Conservation (phyloP, 202 grass and related monocot species). For the Carex arenaria region DNA sequence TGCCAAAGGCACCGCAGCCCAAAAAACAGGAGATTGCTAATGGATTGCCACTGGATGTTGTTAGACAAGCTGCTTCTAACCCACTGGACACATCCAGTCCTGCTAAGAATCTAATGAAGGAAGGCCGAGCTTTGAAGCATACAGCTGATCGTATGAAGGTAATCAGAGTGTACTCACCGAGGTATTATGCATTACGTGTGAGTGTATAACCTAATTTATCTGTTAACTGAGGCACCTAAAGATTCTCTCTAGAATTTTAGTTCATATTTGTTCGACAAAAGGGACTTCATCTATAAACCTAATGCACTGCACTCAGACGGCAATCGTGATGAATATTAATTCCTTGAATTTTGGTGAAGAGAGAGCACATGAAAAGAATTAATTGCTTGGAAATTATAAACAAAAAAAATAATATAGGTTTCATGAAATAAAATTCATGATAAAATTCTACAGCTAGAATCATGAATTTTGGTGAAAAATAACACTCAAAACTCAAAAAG, state of each 20-base stretch:
- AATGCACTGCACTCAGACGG: neutral
- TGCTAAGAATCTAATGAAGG: slow-evolving; percentile 59
- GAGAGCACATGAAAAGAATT: too few relatives aligned
- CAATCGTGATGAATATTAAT: neutral
- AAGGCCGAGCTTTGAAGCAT: slow-evolving; percentile 88
- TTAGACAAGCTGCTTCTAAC: slow-evolving; percentile 49
- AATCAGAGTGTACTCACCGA: neutral
- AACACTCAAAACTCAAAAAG: too few relatives aligned
- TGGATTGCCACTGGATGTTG: slow-evolving; percentile 41
- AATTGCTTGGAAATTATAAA: too few relatives aligned
- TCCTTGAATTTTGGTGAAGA: too few relatives aligned
- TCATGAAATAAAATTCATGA: too few relatives aligned
- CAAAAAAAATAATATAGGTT: too few relatives aligned
- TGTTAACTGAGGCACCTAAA: neutral
- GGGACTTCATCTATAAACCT: neutral
- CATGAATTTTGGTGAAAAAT: too few relatives aligned
- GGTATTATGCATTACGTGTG: neutral
- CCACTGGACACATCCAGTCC: slow-evolving; percentile 57
- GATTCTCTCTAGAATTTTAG: slow-evolving; percentile 21
- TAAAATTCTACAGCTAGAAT: too few relatives aligned
- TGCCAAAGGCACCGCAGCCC: slow-evolving; percentile 32
- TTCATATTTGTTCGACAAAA: slow-evolving; percentile 2
- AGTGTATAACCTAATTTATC: neutral
- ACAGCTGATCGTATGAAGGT: slow-evolving; percentile 97
- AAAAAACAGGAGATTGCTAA: slow-evolving; percentile 52